A percentile compares a stretch with the other conserved stretches of the same genome.
phyloP scores from a whole-genome alignment of 2,329 filamentous ascomycete species.

The Esteya vermicola region DNA sequence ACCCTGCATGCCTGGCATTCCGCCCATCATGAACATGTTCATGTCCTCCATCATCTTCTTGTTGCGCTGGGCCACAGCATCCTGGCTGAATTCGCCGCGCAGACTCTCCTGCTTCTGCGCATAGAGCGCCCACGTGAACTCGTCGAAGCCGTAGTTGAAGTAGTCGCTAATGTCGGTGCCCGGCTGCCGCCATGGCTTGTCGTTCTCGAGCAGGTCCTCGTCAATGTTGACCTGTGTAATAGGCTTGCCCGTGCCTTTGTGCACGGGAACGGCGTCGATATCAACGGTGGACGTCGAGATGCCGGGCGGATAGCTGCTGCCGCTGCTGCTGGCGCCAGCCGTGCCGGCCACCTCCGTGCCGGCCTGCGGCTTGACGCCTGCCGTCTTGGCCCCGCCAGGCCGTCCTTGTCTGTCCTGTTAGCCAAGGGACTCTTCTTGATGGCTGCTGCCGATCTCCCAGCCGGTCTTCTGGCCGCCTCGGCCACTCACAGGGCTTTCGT shows the following conservation, averaged over 20 bases:
- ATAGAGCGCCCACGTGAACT: slow-evolving; percentile 95
- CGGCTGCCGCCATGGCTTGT: slow-evolving; percentile 90
- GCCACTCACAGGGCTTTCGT: slow-evolving; percentile 42
- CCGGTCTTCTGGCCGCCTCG: too few species aligned
- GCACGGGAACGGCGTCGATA: slow-evolving; percentile 67
- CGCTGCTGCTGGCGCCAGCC: background rate
- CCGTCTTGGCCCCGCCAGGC: slow-evolving; percentile 25
- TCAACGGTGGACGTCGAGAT: slow-evolving; percentile 72
- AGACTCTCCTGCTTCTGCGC: slow-evolving; percentile 75
- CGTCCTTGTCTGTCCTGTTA: slow-evolving; percentile 34
- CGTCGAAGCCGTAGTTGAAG: slow-evolving; percentile 98
- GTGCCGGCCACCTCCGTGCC: slow-evolving; percentile 19
- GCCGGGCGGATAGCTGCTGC: slow-evolving; percentile 26
- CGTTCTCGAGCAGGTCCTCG: slow-evolving; percentile 59
- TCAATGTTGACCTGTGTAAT: slow-evolving; percentile 65
- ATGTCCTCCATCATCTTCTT: slow-evolving; percentile 71
- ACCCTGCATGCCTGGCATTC: slow-evolving; percentile 25
- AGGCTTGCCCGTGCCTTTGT: slow-evolving; percentile 68
- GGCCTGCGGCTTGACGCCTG: too few species aligned
- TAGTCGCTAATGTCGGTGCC: slow-evolving; percentile 93
- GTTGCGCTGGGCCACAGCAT: slow-evolving; percentile 45
- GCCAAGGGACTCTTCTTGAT: too few species aligned
- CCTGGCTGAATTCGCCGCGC: slow-evolving; percentile 59
- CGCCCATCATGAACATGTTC: slow-evolving; percentile 54
- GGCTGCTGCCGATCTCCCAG: too few species aligned